A percentile compares a stretch with the other conserved stretches of the same genome.
Evolutionary conservation across 371 early-diverging fungal genomes (phyloP).

Genomic region (Blakeslea trispora): DNA sequence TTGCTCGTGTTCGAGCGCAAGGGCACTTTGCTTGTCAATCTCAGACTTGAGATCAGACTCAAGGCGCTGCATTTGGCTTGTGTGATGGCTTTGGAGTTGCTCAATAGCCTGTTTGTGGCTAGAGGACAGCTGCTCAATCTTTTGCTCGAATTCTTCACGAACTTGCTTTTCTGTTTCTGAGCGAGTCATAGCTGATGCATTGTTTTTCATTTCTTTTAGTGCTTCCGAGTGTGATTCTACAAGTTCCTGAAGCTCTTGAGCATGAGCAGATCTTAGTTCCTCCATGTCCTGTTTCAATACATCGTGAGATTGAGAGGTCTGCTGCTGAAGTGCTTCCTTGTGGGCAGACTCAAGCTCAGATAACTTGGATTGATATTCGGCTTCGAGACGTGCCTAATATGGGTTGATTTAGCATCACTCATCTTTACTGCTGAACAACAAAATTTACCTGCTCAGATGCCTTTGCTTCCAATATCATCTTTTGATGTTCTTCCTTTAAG

Average conservation of each 20-base stretch:
- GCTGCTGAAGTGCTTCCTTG: slow-evolving; percentile 9
- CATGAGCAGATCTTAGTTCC: slow-evolving; percentile 12
- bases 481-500: slow-evolving; percentile 15
- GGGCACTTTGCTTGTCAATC: slow-evolving; percentile 24
- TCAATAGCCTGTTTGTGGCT: slow-evolving; percentile 45
- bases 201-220: slow-evolving; percentile 27
- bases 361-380: slow-evolving; percentile 19
- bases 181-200: slow-evolving; percentile 18
- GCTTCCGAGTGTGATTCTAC: slow-evolving; percentile 17
- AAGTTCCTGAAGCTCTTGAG: slow-evolving; percentile 18
- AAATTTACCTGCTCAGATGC: slow-evolving; percentile 17
- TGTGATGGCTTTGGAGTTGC: slow-evolving; percentile 39
- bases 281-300: slow-evolving; percentile 22
- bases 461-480: slow-evolving; percentile 13
- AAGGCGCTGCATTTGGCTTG: slow-evolving; percentile 27
- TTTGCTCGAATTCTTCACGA: slow-evolving; percentile 37
- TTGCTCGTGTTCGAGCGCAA: slow-evolving; percentile 27
- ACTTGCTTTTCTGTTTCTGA: slow-evolving; percentile 35
- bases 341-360: slow-evolving; percentile 15
- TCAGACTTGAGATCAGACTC: slow-evolving; percentile 33
- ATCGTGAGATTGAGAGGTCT: slow-evolving; percentile 9
- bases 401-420: too few relatives aligned
- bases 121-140: slow-evolving; percentile 32
- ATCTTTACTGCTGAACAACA: too few relatives aligned
- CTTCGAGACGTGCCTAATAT: slow-evolving; percentile 21